Evolutionary conservation across 2,329 filamentous ascomycete species (phyloP).

Genomic region (Aspergillus sp.): DNA sequence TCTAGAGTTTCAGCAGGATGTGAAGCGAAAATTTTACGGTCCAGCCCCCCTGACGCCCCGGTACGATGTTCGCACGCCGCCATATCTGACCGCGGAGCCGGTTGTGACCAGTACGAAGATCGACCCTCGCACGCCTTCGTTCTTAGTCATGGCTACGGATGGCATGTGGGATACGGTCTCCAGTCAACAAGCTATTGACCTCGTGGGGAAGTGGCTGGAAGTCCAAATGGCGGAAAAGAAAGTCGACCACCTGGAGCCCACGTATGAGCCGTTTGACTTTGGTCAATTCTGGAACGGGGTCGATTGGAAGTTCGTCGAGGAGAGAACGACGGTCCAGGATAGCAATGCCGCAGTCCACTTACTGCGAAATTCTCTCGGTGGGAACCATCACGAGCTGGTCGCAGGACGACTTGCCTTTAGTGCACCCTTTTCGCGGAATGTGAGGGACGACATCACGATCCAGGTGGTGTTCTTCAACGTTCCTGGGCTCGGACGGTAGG

Average conservation of each 20-base stretch:
- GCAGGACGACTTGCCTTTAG: slow-evolving; percentile 27
- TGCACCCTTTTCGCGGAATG: slow-evolving; percentile 32
- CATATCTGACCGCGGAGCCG: slow-evolving; percentile 68
- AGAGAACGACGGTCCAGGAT: slow-evolving; percentile 51
- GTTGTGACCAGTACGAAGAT: slow-evolving; percentile 60
- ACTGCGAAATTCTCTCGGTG: slow-evolving; percentile 53
- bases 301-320: slow-evolving; percentile 36
- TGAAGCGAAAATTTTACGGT: slow-evolving; percentile 32
- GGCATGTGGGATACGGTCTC: slow-evolving; percentile 65
- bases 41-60: slow-evolving; percentile 45
- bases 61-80: slow-evolving; percentile 49
- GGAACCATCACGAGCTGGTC: slow-evolving; percentile 39
- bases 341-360: slow-evolving; percentile 54
- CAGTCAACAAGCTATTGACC: slow-evolving; percentile 57
- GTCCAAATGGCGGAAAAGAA: slow-evolving; percentile 33
- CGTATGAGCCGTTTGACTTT: slow-evolving; percentile 21
- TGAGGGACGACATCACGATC: slow-evolving; percentile 53
- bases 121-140: slow-evolving; percentile 49
- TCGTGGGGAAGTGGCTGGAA: slow-evolving; percentile 57
- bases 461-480: slow-evolving; percentile 45
- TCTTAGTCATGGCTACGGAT: slow-evolving; percentile 66
- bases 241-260: slow-evolving; percentile 27
- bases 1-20: slow-evolving; percentile 46
- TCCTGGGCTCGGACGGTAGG: not conserved
- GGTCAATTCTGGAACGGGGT: slow-evolving; percentile 17